Evolutionary conservation across 768 basidiomycete species (phyloP), one percentile per base, ranked within the genome.

Genomic region (Lyophyllum decastes): DNA sequence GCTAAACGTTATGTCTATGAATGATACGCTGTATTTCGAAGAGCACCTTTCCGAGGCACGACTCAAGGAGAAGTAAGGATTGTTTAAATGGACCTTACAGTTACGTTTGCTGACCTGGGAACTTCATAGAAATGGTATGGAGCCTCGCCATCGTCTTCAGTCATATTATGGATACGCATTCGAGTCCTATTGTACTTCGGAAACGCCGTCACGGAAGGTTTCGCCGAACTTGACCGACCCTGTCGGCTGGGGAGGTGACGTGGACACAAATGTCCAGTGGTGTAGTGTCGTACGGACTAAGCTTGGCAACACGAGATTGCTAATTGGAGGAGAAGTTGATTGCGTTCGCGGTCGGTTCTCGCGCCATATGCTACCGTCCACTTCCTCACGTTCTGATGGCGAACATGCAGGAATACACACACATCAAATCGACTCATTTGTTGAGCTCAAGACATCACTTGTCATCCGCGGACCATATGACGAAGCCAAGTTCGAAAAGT

Each of bases 261-360:
- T 95, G 12, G 81, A 95, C 67, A 95, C 92, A 11, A 94, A 94
- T 63, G 82, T 90, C 0, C 92, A 95, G 63, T 95, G 93, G 93
- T 95, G 94, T 66, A 87, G 84, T 59, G 87, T 96, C 51, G 89
- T 94, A 45, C 91, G 92, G 70, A 93, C 92, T 4, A 92, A 90
- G 60, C 80, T 95, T 24, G 90, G 87, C 0, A 79, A 84, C 54
- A 82, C 78, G 25, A 78, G 91, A 41, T 73, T 92, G 50, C 74
- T 96, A 56, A 84, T 95, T 47, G 94, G 94, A 1, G 94, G 94
- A 5, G 94, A 95, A 72, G 94, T 96, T 6, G 94, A 96, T 70
- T 96, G 94, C 66, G 85, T 94, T 21, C 78, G 85, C 70, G 89
- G 92, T 90, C 59, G 57, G 75, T 66, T 51, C 43, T 55, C 47